phyloP scores from a whole-genome alignment of 192 early-diverging fungal species.

The Umbelopsis sp. region DNA sequence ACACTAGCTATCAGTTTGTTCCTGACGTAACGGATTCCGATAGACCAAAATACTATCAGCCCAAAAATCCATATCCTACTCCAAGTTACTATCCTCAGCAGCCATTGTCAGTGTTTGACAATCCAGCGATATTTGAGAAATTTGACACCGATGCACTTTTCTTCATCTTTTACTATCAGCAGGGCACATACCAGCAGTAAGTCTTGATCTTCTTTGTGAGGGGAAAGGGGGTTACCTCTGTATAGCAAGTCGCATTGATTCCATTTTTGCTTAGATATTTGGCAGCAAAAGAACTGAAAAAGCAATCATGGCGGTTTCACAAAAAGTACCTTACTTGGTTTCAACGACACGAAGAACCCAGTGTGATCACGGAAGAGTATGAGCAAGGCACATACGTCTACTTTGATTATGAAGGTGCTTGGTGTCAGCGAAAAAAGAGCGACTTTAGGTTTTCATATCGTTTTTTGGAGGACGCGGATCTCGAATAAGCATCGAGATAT shows the following conservation, averaged over 20 bases:
- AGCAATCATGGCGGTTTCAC: conserved; percentile 98
- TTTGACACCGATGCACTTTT: conserved; percentile 95
- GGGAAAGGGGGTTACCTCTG: neutral
- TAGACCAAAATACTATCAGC: conserved; percentile 74
- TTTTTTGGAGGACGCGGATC: conserved; percentile 82
- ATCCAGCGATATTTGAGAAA: conserved; percentile 84
- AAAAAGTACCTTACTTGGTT: conserved; percentile 99
- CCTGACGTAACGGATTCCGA: conserved; percentile 83
- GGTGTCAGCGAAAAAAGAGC: conserved; percentile 96
- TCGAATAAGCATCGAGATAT: conserved; percentile 47
- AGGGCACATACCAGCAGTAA: conserved; percentile 96
- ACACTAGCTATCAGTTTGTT: conserved; percentile 80
- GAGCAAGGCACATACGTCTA: conserved; percentile 98
- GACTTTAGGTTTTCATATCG: conserved; percentile 96
- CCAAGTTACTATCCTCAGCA: conserved; percentile 96
- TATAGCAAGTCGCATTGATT: neutral
- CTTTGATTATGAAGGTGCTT: conserved; percentile 97
- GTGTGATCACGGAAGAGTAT: conserved; percentile 93
- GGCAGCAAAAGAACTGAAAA: conserved; percentile 93
- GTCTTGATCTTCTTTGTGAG: conserved; percentile 28
- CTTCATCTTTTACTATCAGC: conserved; percentile 98
- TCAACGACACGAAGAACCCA: conserved; percentile 96
- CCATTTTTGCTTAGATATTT: conserved; percentile 64
- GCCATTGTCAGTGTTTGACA: conserved; percentile 77
- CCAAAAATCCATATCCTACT: conserved; percentile 76